Percentiles rank a stretch among this genome's conserved stretches.
Evolutionary conservation across 75 land plant genomes (phyloP).

Genomic region (Adiantum capillusveneris): DNA sequence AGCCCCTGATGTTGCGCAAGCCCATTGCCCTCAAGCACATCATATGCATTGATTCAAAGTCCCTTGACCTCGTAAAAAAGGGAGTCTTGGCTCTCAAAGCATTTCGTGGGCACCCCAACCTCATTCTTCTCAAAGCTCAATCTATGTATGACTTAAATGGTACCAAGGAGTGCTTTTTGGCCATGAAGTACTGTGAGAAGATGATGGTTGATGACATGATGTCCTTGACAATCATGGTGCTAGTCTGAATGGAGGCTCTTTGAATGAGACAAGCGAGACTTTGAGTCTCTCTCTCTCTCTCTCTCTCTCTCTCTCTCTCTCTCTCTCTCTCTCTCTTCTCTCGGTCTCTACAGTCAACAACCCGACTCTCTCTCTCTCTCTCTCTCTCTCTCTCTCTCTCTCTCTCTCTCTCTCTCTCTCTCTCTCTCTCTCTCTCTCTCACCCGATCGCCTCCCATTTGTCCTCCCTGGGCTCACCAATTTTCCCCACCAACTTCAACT

Average conservation of each 20-base stretch:
- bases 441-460: no score
- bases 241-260: constrained; percentile 72
- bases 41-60: constrained; percentile 77
- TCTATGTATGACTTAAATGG: constrained; percentile 68
- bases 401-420: no score
- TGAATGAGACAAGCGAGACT: no score
- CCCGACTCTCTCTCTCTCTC: no score
- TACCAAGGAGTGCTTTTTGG: constrained; percentile 76
- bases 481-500: no score
- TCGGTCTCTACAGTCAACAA: no score
- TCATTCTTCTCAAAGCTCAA: constrained; percentile 63
- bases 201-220: constrained; percentile 63
- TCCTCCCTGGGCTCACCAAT: no score
- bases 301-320: no score
- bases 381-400: no score
- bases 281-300: no score
- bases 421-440: no score
- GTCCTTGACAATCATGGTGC: constrained; percentile 79
- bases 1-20: constrained; percentile 67
- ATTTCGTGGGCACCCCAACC: constrained; percentile 76
- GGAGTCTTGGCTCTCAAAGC: constrained; percentile 78
- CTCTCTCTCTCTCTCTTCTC: no score
- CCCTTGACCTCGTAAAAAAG: constrained; percentile 67
- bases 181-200: constrained; percentile 89
- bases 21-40: constrained; percentile 91